These are phyloP conservation scores for Domatiomyces globalis DNA, from an alignment of 2,329 filamentous ascomycete genomes.

Conservation along the genomic window DNA sequence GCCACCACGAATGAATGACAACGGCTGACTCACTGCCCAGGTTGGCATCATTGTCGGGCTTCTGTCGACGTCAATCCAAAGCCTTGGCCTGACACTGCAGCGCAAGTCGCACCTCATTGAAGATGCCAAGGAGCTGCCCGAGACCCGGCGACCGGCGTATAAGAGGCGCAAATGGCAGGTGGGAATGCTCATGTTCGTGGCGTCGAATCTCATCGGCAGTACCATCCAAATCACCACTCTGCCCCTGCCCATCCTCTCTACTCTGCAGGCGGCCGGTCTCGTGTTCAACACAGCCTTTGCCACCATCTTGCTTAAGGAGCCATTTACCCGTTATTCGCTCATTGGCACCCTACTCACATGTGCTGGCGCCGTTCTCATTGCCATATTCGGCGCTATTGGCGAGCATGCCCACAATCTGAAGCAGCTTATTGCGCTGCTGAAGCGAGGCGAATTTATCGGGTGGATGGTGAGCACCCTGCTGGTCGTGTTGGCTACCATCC, in stretches of 20 bases:
- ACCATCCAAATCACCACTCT: conserved; percentile 95
- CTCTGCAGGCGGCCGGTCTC: conserved; percentile 84
- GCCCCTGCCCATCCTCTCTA: conserved; percentile 84
- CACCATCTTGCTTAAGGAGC: conserved; percentile 78
- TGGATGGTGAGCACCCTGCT: conserved; percentile 78
- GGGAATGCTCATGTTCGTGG: conserved; percentile 93
- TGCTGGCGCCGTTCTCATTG: conserved; percentile 77
- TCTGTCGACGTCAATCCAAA: conserved; percentile 86
- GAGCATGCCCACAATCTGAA: conserved; percentile 79
- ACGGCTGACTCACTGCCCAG: conserved; percentile 33
- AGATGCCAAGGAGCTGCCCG: conserved; percentile 73
- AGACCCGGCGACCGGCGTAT: conserved; percentile 73
- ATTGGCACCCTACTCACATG: conserved; percentile 81
- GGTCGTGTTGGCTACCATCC: conserved; percentile 54
- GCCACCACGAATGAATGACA: background rate
- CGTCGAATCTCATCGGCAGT: conserved; percentile 86
- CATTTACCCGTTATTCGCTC: conserved; percentile 87
- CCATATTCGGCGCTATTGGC: conserved; percentile 82
- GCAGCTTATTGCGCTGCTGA: conserved; percentile 65
- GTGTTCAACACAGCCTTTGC: conserved; percentile 99
- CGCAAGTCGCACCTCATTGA: conserved; percentile 97
- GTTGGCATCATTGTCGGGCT: conserved; percentile 88
- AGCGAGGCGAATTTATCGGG: conserved; percentile 58
- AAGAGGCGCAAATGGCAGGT: conserved; percentile 83
- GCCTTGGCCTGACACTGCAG: conserved; percentile 85